phyloP scores from a whole-genome alignment of 2,329 filamentous ascomycete species.

The Arthrobotrys pseudoclavata region DNA sequence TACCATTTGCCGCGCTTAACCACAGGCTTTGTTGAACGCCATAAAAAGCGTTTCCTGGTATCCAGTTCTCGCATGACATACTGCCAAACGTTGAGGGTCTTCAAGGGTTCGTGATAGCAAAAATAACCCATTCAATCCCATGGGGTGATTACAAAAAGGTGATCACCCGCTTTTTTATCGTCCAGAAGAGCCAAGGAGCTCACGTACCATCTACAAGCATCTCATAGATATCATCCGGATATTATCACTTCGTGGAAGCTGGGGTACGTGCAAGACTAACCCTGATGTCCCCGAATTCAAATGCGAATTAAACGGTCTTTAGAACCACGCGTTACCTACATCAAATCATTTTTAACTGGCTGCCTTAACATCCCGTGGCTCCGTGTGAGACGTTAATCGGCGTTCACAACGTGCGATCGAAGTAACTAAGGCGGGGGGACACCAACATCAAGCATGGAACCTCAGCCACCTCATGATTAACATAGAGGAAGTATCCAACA shows the following conservation, averaged over 20 bases:
- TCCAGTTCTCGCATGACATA: background rate
- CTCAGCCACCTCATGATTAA: background rate
- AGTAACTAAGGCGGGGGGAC: background rate
- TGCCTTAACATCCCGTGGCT: background rate
- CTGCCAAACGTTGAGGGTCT: background rate
- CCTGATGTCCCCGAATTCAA: too few relatives aligned
- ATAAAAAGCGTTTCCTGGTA: background rate
- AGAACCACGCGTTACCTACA: background rate
- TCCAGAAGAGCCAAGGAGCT: background rate
- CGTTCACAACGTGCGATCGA: slow-evolving; percentile 6
- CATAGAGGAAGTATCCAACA: background rate
- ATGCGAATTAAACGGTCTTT: background rate
- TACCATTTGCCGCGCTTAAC: background rate
- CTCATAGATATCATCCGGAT: too few relatives aligned
- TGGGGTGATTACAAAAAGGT: background rate
- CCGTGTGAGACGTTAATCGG: slow-evolving; percentile 1
- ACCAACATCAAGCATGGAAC: background rate
- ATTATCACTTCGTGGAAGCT: too few relatives aligned
- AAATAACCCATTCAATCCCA: background rate
- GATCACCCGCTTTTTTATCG: background rate
- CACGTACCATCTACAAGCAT: too few relatives aligned
- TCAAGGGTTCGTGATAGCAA: background rate
- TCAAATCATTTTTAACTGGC: background rate
- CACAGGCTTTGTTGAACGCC: background rate
- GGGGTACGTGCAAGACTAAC: too few relatives aligned